A percentile compares a stretch with the other conserved stretches of the same genome.
These are phyloP conservation scores for Saprolegnia parasitica DNA, from an alignment of 352 stramenopile species.

Conservation along the genomic window DNA sequence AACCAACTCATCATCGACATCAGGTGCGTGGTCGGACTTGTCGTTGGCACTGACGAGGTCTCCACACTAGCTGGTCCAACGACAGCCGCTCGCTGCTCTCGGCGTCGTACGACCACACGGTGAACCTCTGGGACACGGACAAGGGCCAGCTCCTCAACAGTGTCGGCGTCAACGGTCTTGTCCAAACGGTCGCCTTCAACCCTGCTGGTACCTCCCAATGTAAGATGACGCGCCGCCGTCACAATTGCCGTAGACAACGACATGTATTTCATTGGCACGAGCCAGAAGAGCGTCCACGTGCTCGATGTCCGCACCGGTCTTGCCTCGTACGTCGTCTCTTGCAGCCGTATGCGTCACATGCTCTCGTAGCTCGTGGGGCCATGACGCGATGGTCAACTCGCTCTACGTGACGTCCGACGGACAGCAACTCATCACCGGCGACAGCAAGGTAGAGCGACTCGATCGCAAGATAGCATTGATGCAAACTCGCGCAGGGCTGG, in stretches of 20 bases:
- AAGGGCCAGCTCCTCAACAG: conserved; percentile 61
- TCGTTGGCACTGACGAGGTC: too few relatives aligned
- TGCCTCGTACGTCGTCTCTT: conserved; percentile 29
- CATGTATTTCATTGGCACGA: conserved; percentile 77
- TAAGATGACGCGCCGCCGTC: not conserved
- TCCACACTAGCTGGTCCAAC: conserved; percentile 63
- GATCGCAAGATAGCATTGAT: not conserved
- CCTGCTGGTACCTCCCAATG: conserved; percentile 40
- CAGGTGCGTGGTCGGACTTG: conserved; percentile 30
- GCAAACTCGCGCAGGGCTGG: conserved; percentile 42
- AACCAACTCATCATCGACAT: conserved; percentile 82
- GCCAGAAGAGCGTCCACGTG: conserved; percentile 71
- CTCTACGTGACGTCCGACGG: conserved; percentile 72
- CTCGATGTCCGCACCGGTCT: conserved; percentile 58
- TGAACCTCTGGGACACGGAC: conserved; percentile 85
- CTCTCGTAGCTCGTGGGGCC: conserved; percentile 59
- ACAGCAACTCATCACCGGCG: conserved; percentile 71
- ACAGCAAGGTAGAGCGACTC: conserved; percentile 58
- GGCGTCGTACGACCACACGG: conserved; percentile 81
- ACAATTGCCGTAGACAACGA: conserved; percentile 51
- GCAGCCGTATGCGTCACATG: not conserved
- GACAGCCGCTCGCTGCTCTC: conserved; percentile 70
- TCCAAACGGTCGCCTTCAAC: conserved; percentile 83
- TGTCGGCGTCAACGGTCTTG: conserved; percentile 67
- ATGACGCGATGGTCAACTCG: conserved; percentile 84